Evolutionary conservation across 768 basidiomycete genomes (phyloP).

Genomic region (Lactarius hengduanensis): DNA sequence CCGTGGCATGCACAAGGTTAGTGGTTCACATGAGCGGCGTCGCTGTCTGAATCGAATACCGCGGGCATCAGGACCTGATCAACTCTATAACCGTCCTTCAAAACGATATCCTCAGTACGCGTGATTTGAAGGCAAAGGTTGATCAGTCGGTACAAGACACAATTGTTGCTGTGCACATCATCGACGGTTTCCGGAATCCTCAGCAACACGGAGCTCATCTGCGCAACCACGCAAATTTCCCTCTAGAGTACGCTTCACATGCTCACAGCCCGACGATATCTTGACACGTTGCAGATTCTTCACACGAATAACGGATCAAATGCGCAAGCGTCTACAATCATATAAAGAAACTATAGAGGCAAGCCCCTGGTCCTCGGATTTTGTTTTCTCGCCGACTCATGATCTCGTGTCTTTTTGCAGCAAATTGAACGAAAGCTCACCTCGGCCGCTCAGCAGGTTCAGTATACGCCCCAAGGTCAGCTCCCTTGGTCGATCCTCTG

Average conservation of each 20-base stretch:
- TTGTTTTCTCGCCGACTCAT: slow-evolving; percentile 3
- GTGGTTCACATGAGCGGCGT: not conserved
- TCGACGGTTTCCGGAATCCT: slow-evolving; percentile 76
- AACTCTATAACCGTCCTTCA: slow-evolving; percentile 61
- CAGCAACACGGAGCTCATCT: slow-evolving; percentile 68
- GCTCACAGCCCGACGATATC: not conserved
- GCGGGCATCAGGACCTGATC: slow-evolving; percentile 56
- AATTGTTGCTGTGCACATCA: slow-evolving; percentile 69
- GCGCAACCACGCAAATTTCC: slow-evolving; percentile 79
- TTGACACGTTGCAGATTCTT: slow-evolving; percentile 54
- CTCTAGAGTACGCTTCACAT: slow-evolving; percentile 60
- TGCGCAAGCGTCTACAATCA: slow-evolving; percentile 70
- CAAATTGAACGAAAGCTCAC: slow-evolving; percentile 84
- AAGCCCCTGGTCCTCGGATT: not conserved
- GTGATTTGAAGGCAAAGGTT: slow-evolving; percentile 70
- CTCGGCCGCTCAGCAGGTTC: slow-evolving; percentile 59
- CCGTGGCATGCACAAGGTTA: slow-evolving; percentile 63
- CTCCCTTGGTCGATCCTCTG: slow-evolving; percentile 6
- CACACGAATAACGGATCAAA: slow-evolving; percentile 64
- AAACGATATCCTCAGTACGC: slow-evolving; percentile 62
- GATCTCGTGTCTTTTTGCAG: slow-evolving; percentile 35
- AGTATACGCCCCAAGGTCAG: slow-evolving; percentile 73
- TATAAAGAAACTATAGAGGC: slow-evolving; percentile 80
- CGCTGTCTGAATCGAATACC: not conserved
- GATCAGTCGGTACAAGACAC: slow-evolving; percentile 80